Conservation (phyloP, 805 yeast genomes). For the Clavispora carvajalis region DNA sequence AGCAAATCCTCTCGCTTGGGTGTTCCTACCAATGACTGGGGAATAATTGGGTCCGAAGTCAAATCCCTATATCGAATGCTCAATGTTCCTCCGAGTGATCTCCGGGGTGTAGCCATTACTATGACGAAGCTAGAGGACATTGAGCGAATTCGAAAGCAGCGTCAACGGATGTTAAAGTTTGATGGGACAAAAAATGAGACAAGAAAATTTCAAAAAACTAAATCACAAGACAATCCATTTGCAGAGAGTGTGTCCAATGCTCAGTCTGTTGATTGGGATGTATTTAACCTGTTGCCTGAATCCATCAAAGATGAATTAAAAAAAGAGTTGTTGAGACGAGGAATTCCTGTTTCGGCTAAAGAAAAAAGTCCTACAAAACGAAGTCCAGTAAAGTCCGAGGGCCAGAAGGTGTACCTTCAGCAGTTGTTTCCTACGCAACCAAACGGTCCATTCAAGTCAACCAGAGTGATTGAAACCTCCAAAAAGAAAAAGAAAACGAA, state of each 20-base stretch:
- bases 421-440: constrained; percentile 32
- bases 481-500: constrained; percentile 9
- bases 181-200: neutral
- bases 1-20: constrained; percentile 59
- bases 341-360: constrained; percentile 18
- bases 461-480: constrained; percentile 30
- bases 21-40: constrained; percentile 52
- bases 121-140: constrained; percentile 52
- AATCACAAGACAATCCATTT: constrained; percentile 9
- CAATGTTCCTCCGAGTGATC: constrained; percentile 57
- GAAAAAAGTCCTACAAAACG: constrained; percentile 5
- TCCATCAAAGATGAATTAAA: constrained; percentile 61
- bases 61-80: constrained; percentile 51
- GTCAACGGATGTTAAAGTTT: constrained; percentile 12
- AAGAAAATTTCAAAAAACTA: neutral
- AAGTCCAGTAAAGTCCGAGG: constrained; percentile 5
- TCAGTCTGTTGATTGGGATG: constrained; percentile 58
- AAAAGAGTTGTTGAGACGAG: constrained; percentile 45
- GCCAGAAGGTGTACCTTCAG: constrained; percentile 28
- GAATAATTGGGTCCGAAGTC: constrained; percentile 56
- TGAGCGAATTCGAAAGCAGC: constrained; percentile 13
- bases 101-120: constrained; percentile 76
- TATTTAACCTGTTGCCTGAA: constrained; percentile 58
- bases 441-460: constrained; percentile 25
- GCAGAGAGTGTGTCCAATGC: constrained; percentile 11